Evolutionary conservation across 1,284 basidiomycete genomes (phyloP), one percentile per base, ranked within the genome.

Genomic region (Cryptococcus maquisensis): DNA sequence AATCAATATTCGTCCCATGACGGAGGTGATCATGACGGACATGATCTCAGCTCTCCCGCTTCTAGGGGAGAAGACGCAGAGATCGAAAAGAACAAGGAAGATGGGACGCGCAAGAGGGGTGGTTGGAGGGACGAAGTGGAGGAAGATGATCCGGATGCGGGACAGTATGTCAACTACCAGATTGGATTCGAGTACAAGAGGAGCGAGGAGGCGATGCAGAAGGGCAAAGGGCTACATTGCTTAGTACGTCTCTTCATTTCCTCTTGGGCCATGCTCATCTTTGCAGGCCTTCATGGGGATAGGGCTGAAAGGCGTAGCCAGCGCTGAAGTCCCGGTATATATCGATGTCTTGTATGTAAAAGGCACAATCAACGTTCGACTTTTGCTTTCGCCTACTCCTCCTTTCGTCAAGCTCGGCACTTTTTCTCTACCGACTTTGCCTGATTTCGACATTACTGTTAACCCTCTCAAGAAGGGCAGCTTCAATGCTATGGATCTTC

Each of bases 401-500:
- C 76, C 76, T 2, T 78, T 78, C 42, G 68, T 67, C 6, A 66
- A 72, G 12, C 71, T 67, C 0, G 74, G 66, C 0, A 72, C 66
- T 4, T 65, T 78, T 46, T 71, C 69, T 0, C 67, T 78, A 35
- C 68, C 74, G n/a, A 52, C 51, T n/a, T 56, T 76, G 26, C 76
- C 76, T 1, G 63, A 69, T 21, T 74, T 76, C 45, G 73, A 78
- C 52, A 73, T 78, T 44, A 68, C 75, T 0, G 75, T 74, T 8
- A 69, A 69, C 28, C 76, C 76, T 0, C 62, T 78, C 13, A 67
- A 66, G 23, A 63, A 61, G 23, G 69, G 65, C 5, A 60, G 59
- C n/a, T 68, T 76, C 61, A 74, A 78, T 51, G 75, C 75, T 12
- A 73, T 78, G 67, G 69, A 72, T 41, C 48, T 77, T 12, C 75